phyloP scores from a whole-genome alignment of 2,329 filamentous ascomycete species.

The Aspergillus sp. region DNA sequence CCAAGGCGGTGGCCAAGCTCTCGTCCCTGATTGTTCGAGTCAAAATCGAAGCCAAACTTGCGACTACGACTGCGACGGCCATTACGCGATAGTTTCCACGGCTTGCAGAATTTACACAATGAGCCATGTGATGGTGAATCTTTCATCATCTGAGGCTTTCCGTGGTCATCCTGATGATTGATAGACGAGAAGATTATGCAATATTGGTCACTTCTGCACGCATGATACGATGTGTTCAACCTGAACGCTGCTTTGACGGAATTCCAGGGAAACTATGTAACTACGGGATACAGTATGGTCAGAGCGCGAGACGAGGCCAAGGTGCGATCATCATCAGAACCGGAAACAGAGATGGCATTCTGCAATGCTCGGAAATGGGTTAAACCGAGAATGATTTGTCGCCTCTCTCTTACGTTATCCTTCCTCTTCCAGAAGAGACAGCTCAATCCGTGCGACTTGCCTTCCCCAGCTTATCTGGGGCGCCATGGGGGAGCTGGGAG shows the following conservation, averaged over 20 bases:
- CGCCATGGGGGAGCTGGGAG: slow-evolving; percentile 23
- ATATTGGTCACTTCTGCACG: slow-evolving; percentile 16
- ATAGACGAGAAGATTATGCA: slow-evolving; percentile 11
- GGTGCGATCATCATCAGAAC: slow-evolving; percentile 3
- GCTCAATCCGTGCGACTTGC: slow-evolving; percentile 12
- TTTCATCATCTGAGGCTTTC: slow-evolving; percentile 21
- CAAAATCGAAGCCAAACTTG: not conserved
- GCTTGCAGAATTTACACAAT: slow-evolving; percentile 9
- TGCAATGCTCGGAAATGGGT: not conserved
- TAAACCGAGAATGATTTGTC: not conserved
- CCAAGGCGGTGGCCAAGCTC: slow-evolving; percentile 11
- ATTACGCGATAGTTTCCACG: slow-evolving; percentile 15
- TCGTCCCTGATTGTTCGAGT: slow-evolving; percentile 10
- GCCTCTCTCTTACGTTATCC: slow-evolving; percentile 10
- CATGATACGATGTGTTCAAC: slow-evolving; percentile 18
- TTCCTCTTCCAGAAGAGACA: not conserved
- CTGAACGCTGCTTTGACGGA: not conserved
- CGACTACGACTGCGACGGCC: not conserved
- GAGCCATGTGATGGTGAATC: slow-evolving; percentile 23
- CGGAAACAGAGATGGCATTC: slow-evolving; percentile 10
- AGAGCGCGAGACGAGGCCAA: slow-evolving; percentile 13
- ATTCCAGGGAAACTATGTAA: not conserved
- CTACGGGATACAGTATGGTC: not conserved
- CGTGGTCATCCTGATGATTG: slow-evolving; percentile 7
- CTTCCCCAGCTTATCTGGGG: slow-evolving; percentile 24